A percentile compares a stretch with the other conserved stretches of the same genome.
phyloP scores from a whole-genome alignment of 148 eudicot genomes.

The Beta vulgaris region DNA sequence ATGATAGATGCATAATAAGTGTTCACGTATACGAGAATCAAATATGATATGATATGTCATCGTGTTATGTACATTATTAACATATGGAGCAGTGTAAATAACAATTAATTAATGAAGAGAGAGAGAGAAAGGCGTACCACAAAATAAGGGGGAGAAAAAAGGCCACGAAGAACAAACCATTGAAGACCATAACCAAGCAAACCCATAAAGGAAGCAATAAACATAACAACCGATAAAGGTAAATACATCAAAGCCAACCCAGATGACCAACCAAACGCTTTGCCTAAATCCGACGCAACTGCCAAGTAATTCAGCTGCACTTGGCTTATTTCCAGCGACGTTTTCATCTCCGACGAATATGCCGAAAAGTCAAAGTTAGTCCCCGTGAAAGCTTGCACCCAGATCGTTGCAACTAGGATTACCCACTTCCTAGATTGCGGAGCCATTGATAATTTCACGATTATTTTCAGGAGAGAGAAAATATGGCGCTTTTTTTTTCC shows the following conservation, averaged over 20 bases:
- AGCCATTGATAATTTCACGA: constrained; percentile 27
- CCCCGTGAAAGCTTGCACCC: constrained; percentile 91
- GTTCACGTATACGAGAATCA: too few relatives aligned
- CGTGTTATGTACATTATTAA: too few relatives aligned
- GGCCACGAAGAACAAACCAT: constrained; percentile 54
- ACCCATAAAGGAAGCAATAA: constrained; percentile 71
- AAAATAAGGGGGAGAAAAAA: constrained; percentile 63
- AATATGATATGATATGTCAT: too few relatives aligned
- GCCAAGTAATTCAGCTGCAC: constrained; percentile 86
- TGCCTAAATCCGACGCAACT: constrained; percentile 83
- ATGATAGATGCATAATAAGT: too few relatives aligned
- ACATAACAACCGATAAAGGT: constrained; percentile 66
- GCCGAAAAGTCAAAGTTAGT: constrained; percentile 94
- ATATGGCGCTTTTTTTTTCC: neutral
- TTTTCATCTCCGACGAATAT: constrained; percentile 71
- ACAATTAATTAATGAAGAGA: neutral
- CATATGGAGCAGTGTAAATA: neutral
- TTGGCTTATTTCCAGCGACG: constrained; percentile 59
- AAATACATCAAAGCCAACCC: constrained; percentile 65
- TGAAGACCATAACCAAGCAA: constrained; percentile 73
- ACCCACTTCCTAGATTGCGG: constrained; percentile 69
- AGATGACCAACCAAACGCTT: constrained; percentile 90
- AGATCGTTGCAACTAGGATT: constrained; percentile 68
- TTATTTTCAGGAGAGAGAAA: neutral
- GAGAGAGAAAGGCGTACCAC: constrained; percentile 38